Evolutionary conservation across 257 asterid genomes (phyloP).

Genomic region (Solanum boliviense): DNA sequence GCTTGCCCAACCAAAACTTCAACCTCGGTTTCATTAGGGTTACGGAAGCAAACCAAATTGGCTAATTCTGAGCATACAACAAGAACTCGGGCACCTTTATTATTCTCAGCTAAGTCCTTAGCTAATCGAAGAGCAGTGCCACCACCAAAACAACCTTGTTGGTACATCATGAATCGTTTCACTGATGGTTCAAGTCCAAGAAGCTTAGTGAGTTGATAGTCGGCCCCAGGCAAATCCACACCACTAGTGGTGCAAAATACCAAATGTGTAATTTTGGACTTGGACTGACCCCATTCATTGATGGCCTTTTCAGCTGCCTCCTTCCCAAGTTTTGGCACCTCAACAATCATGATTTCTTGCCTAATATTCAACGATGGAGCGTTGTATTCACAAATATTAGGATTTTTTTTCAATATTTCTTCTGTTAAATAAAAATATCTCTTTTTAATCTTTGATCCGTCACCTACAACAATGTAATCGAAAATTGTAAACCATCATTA

Average conservation of each 20-base stretch:
- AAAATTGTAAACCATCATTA: not conserved
- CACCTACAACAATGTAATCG: not conserved
- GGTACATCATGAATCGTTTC: conserved; percentile 8
- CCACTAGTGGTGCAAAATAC: conserved; percentile 3
- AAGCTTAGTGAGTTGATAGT: not conserved
- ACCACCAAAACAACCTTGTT: conserved; percentile 11
- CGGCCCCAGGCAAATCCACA: conserved; percentile 10
- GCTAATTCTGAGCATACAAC: not conserved
- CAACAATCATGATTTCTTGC: conserved; percentile 4
- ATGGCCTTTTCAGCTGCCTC: conserved; percentile 16
- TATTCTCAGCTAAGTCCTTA: not conserved
- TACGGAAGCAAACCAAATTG: not conserved
- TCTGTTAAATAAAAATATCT: conserved; percentile 9
- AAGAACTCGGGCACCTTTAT: not conserved
- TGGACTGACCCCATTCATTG: not conserved
- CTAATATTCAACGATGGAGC: conserved; percentile 6
- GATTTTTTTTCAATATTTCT: not conserved
- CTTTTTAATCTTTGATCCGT: not conserved
- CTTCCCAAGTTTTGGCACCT: conserved; percentile 15
- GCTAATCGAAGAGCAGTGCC: conserved; percentile 1
- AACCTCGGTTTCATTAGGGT: not conserved
- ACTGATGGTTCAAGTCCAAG: conserved; percentile 5
- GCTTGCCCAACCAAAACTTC: conserved; percentile 1
- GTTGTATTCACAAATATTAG: not conserved
- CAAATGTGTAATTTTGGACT: not conserved